Evolutionary conservation across 805 yeast species (phyloP), one percentile per base, ranked within the genome.

Genomic region (Ogataea glucozyma): DNA sequence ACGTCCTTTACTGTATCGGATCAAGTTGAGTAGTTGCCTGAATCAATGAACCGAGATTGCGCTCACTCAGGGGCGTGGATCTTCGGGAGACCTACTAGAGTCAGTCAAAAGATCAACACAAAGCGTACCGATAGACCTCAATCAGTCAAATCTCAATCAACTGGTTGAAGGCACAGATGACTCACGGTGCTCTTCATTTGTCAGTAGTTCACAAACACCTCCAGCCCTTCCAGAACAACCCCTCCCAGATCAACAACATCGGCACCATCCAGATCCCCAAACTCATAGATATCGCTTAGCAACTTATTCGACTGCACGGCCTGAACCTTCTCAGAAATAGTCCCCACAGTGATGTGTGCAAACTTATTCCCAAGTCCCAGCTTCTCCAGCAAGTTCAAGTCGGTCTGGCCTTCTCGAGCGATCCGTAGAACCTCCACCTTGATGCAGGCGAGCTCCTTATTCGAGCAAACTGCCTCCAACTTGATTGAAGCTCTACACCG

Each of bases 321-420:
- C 39, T 62, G 67, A 3, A 75, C 67, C 0, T 63, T 62, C 0
- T 67, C 66, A 1, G 67, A 53, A 2, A 66, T 56, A 0, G 87
- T 76, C 0, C 90, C 96, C 11, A 88, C 56, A 0, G 97, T 90
- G 31, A 89, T 75, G 58, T 90, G 97, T 0, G 84, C 70, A 46
- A 62, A 60, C 40, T 64, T 59, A 44, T 79, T 77, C 0, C 71
- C 69, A 7, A 63, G 39, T n/a, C 56, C 53, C 4, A 61, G 23
- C 11, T 37, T 26, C 9, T 47, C 42, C 30, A 44, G n/a, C 12
- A 20, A 40, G 22, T 51, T 40, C 8, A 37, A 42, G 24, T 37
- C 44, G 17, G 41, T 50, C 1, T 47, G 26, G 12, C 18, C 14
- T 4, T 8, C 27, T 14, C 10, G 14, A 2, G 9, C 17, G 32